These are phyloP conservation scores for Aspergillus pseudoglaucus DNA, from an alignment of 2,329 filamentous ascomycete species.

Conservation along the genomic window DNA sequence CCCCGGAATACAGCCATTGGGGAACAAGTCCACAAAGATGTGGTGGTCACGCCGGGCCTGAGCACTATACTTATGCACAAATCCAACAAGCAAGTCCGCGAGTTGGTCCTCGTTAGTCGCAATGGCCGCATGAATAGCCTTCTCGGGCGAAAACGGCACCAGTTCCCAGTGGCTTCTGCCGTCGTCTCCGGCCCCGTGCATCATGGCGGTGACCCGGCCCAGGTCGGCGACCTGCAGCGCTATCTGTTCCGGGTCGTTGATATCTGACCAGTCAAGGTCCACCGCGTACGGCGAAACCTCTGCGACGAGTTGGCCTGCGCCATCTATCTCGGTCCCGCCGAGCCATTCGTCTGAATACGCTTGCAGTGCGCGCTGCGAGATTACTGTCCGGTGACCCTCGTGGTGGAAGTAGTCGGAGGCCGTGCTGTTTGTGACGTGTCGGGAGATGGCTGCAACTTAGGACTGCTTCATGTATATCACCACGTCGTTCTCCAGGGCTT, in stretches of 20 bases:
- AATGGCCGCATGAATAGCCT: conserved; percentile 8
- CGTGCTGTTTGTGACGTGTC: conserved; percentile 7
- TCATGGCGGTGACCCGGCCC: conserved; percentile 12
- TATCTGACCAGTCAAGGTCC: conserved; percentile 15
- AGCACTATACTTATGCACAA: conserved; percentile 11
- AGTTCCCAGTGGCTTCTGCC: conserved; percentile 10
- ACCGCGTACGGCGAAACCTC: conserved; percentile 15
- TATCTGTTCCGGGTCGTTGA: conserved; percentile 11
- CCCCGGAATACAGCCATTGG: conserved; percentile 10
- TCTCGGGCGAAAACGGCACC: conserved; percentile 12
- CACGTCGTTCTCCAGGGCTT: conserved; percentile 13
- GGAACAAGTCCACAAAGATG: conserved; percentile 13
- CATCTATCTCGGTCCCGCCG: conserved; percentile 15
- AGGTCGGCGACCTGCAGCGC: conserved; percentile 9
- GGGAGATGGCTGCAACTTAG: conserved; percentile 5
- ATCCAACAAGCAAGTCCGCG: conserved; percentile 5
- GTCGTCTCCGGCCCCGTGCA: conserved; percentile 13
- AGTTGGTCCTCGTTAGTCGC: conserved; percentile 6
- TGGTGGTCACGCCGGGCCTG: conserved; percentile 9
- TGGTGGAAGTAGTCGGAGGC: conserved; percentile 9
- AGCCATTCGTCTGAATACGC: conserved; percentile 13
- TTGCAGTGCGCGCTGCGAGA: conserved; percentile 14
- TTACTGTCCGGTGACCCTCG: conserved; percentile 13
- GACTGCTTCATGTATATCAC: conserved; percentile 15
- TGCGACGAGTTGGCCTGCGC: conserved; percentile 13